Percentiles rank a stretch among this genome's conserved stretches.
Conservation (phyloP, 2,329 filamentous ascomycete species). For the Fusarium kyushuense region DNA sequence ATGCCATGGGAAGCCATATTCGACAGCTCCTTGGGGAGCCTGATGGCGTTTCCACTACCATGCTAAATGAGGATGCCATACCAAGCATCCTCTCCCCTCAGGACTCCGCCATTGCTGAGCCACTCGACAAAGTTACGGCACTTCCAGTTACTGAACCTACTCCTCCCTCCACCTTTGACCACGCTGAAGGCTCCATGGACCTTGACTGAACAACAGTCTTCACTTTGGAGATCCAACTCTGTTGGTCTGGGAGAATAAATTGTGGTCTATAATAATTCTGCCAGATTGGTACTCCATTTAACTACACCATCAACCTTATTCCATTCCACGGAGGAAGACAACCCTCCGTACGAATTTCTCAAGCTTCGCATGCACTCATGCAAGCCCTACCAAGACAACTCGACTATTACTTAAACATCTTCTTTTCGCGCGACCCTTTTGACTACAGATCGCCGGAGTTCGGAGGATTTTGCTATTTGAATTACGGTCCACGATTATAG, state of each 20-base stretch:
- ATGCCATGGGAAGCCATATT: constrained; percentile 59
- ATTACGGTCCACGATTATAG: constrained; percentile 45
- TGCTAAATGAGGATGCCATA: constrained; percentile 44
- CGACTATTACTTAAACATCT: constrained; percentile 8
- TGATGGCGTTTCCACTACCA: constrained; percentile 32
- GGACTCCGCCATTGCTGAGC: constrained; percentile 48
- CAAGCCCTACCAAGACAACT: constrained; percentile 1
- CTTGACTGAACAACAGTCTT: constrained; percentile 49
- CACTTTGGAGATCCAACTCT: constrained; percentile 1
- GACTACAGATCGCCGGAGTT: constrained; percentile 41
- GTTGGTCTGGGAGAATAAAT: constrained; percentile 19
- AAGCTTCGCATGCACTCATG: constrained; percentile 9
- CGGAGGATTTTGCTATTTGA: constrained; percentile 41
- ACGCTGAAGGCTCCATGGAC: constrained; percentile 56
- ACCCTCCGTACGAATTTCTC: constrained; percentile 30
- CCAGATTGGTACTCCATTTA: constrained; percentile 38
- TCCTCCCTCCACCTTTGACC: constrained; percentile 56
- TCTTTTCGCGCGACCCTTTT: constrained; percentile 26
- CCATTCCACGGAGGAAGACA: constrained; percentile 29
- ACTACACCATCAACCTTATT: constrained; percentile 36
- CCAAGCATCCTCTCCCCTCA: constrained; percentile 45
- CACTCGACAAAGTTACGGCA: constrained; percentile 49
- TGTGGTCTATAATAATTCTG: constrained; percentile 18
- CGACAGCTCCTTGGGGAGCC: constrained; percentile 55
- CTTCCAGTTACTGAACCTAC: constrained; percentile 55